Evolutionary conservation across 495 filamentous ascomycete species (phyloP).

Genomic region (Lophium mytilinum): DNA sequence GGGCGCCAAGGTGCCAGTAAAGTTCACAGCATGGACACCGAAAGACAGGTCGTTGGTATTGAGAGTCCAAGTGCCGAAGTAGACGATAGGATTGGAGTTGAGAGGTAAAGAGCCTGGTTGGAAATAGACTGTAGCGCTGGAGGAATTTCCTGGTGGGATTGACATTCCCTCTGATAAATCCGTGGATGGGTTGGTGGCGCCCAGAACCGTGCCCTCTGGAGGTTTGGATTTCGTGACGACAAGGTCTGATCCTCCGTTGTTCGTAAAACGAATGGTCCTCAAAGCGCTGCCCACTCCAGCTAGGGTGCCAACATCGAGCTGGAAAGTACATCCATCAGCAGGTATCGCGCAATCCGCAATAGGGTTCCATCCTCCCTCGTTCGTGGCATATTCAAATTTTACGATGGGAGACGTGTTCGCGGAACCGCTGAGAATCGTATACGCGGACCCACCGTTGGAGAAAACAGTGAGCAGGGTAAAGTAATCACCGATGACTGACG

Average conservation of each 20-base stretch:
- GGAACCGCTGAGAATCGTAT: not conserved
- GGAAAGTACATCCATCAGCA: not conserved
- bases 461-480: not conserved
- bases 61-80: slow-evolving; percentile 34
- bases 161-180: slow-evolving; percentile 33
- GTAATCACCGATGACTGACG: not conserved
- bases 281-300: slow-evolving; percentile 16
- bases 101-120: slow-evolving; percentile 21
- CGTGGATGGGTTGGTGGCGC: slow-evolving; percentile 13
- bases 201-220: slow-evolving; percentile 19
- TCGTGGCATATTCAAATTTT: not conserved
- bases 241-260: slow-evolving; percentile 30
- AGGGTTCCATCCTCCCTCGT: slow-evolving; percentile 13
- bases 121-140: slow-evolving; percentile 29
- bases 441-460: not conserved
- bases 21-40: slow-evolving; percentile 37
- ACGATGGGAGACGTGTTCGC: not conserved
- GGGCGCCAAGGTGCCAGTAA: slow-evolving; percentile 27
- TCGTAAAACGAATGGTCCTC: slow-evolving; percentile 29
- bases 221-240: slow-evolving; percentile 31
- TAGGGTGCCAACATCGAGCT: slow-evolving; percentile 24
- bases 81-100: slow-evolving; percentile 22
- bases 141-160: slow-evolving; percentile 25
- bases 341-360: slow-evolving; percentile 17
- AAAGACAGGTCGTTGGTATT: slow-evolving; percentile 39